A percentile compares a stretch with the other conserved stretches of the same genome.
phyloP scores from a whole-genome alignment of 2,329 filamentous ascomycete genomes.

The Verticillium nubilum region DNA sequence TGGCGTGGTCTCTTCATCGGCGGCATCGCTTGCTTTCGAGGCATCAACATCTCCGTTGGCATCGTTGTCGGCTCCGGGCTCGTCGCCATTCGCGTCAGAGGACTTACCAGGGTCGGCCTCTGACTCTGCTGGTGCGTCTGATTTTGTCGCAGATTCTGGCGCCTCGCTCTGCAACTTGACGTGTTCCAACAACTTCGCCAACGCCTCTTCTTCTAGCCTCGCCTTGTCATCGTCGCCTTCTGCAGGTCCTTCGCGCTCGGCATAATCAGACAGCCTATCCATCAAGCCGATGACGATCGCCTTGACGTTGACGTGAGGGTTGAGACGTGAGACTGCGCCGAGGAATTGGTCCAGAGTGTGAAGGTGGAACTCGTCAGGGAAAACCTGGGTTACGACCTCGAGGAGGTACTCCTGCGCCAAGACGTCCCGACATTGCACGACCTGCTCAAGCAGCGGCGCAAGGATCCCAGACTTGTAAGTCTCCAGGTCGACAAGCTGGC shows the following conservation, averaged over 20 bases:
- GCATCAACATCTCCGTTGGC: slow-evolving; percentile 16
- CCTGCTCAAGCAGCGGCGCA: slow-evolving; percentile 85
- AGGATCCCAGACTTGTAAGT: slow-evolving; percentile 90
- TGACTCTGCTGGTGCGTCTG: slow-evolving; percentile 13
- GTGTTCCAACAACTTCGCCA: slow-evolving; percentile 71
- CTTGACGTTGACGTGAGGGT: slow-evolving; percentile 97
- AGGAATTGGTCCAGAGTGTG: slow-evolving; percentile 95
- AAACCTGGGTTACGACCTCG: slow-evolving; percentile 98
- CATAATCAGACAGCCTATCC: slow-evolving; percentile 92
- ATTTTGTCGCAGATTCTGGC: slow-evolving; percentile 2
- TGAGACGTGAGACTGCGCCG: slow-evolving; percentile 84
- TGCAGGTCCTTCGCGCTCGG: slow-evolving; percentile 76
- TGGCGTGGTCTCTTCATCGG: slow-evolving; percentile 25
- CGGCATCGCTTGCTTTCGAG: slow-evolving; percentile 19
- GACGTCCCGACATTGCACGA: slow-evolving; percentile 96
- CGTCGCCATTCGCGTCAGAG: slow-evolving; percentile 27
- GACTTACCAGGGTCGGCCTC: slow-evolving; percentile 18
- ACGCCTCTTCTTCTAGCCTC: slow-evolving; percentile 78
- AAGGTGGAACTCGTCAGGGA: slow-evolving; percentile 96
- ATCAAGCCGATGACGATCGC: slow-evolving; percentile 96
- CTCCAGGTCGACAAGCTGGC: slow-evolving; percentile 91
- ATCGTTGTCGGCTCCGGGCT: slow-evolving; percentile 18
- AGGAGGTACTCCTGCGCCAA: slow-evolving; percentile 95
- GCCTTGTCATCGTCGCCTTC: slow-evolving; percentile 66
- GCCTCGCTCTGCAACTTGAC: slow-evolving; percentile 52